A percentile compares a stretch with the other conserved stretches of the same genome.
Conservation (phyloP, 331 rosid genomes). For the Ulmus americana region DNA sequence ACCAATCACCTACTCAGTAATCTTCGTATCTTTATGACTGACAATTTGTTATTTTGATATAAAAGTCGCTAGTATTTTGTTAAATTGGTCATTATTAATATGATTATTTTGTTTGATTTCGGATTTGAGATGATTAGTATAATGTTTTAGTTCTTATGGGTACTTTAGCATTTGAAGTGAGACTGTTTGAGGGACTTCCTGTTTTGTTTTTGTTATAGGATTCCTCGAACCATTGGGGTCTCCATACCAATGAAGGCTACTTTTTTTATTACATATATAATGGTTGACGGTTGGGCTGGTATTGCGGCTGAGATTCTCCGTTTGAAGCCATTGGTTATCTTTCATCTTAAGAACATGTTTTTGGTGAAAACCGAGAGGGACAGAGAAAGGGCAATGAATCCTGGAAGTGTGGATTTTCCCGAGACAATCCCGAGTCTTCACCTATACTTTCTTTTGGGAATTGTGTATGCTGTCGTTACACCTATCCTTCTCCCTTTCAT, state of each 20-base stretch:
- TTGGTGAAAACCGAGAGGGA: slow-evolving; percentile 94
- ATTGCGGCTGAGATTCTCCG: slow-evolving; percentile 94
- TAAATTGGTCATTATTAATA: neutral
- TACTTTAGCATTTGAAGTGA: neutral
- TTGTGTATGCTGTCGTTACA: slow-evolving; percentile 86
- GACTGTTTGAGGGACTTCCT: neutral
- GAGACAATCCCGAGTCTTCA: slow-evolving; percentile 92
- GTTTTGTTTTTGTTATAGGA: slow-evolving; percentile 39
- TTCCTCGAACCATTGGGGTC: slow-evolving; percentile 93
- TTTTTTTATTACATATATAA: slow-evolving; percentile 90
- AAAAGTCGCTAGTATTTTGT: neutral
- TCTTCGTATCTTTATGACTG: slow-evolving; percentile 18
- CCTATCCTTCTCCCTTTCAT: slow-evolving; percentile 95
- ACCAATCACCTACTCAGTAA: slow-evolving; percentile 88
- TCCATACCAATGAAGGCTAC: slow-evolving; percentile 97
- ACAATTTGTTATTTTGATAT: slow-evolving; percentile 4
- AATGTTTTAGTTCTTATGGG: neutral
- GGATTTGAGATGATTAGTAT: neutral
- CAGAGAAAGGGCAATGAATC: slow-evolving; percentile 79
- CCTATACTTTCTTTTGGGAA: slow-evolving; percentile 85
- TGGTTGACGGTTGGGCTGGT: slow-evolving; percentile 99
- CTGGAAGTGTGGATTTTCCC: slow-evolving; percentile 78
- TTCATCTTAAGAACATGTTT: slow-evolving; percentile 86
- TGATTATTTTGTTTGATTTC: neutral
- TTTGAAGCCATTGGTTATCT: slow-evolving; percentile 80